Percentiles rank a stretch among this genome's conserved stretches.
These are phyloP conservation scores for Macadamia integrifolia DNA, from an alignment of 164 flowering plant species.

Conservation along the genomic window DNA sequence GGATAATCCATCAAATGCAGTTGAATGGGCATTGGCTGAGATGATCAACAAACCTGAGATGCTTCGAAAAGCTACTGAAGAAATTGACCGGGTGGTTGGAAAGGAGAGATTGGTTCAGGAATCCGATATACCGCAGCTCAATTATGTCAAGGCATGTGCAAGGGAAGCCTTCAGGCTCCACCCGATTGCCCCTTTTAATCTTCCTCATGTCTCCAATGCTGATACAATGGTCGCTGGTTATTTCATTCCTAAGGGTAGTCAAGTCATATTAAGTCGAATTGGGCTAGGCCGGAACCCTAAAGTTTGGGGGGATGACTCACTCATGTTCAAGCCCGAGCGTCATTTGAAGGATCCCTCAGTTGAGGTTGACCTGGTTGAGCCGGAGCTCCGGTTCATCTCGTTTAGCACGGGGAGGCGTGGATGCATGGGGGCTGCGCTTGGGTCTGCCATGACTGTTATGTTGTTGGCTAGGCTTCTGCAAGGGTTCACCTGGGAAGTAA, in stretches of 20 bases:
- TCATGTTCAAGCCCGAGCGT: slow-evolving; percentile 41
- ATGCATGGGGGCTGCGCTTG: slow-evolving; percentile 26
- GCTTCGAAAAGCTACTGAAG: background rate
- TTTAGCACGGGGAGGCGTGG: slow-evolving; percentile 43
- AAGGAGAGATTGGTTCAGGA: slow-evolving; percentile 27
- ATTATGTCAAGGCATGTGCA: slow-evolving; percentile 17
- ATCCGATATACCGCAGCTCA: slow-evolving; percentile 27
- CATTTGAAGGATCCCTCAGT: slow-evolving; percentile 17
- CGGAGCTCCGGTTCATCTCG: slow-evolving; percentile 28
- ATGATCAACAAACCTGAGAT: slow-evolving; percentile 29
- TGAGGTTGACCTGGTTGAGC: slow-evolving; percentile 22
- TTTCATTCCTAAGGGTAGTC: slow-evolving; percentile 18
- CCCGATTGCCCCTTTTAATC: slow-evolving; percentile 20
- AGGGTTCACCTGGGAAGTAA: slow-evolving; percentile 25
- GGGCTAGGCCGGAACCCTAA: slow-evolving; percentile 26
- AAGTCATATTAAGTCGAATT: slow-evolving; percentile 14
- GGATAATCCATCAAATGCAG: slow-evolving; percentile 30
- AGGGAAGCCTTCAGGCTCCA: slow-evolving; percentile 10
- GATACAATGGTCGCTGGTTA: slow-evolving; percentile 17
- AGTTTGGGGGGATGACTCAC: slow-evolving; percentile 31
- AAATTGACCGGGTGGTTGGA: slow-evolving; percentile 19
- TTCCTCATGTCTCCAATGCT: slow-evolving; percentile 21
- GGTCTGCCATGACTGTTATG: slow-evolving; percentile 27
- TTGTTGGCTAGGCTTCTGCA: slow-evolving; percentile 34
- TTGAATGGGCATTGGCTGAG: slow-evolving; percentile 33